phyloP scores from a whole-genome alignment of 148 eudicot genomes.

The Spergularia bocconei region DNA sequence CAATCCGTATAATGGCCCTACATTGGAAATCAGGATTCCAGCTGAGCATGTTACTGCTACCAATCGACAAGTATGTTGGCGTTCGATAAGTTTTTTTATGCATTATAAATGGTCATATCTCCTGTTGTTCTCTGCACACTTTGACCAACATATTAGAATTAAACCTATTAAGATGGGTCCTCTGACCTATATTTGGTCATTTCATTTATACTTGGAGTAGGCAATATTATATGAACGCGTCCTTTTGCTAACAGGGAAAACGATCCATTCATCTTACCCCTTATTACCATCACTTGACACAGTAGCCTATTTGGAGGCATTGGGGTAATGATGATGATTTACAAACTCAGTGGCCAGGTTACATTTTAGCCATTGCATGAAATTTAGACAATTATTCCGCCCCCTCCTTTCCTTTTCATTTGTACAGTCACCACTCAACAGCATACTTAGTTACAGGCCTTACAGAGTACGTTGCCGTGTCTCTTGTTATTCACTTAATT shows the following conservation, averaged over 20 bases:
- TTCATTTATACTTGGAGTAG: background rate
- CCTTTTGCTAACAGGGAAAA: background rate
- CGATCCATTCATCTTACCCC: background rate
- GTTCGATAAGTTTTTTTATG: background rate
- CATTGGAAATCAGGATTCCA: slow-evolving; percentile 79
- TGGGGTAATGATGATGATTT: background rate
- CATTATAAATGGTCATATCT: background rate
- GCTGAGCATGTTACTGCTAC: slow-evolving; percentile 96
- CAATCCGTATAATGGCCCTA: slow-evolving; percentile 62
- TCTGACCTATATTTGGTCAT: background rate
- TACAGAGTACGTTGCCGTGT: too few relatives aligned
- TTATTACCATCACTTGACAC: background rate
- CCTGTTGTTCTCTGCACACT: background rate
- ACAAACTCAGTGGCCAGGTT: background rate
- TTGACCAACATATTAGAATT: background rate
- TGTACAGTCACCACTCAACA: too few relatives aligned
- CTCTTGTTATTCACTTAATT: too few relatives aligned
- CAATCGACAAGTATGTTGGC: slow-evolving; percentile 78
- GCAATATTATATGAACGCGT: background rate
- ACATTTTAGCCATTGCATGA: background rate
- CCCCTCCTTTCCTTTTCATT: background rate
- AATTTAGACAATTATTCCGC: background rate
- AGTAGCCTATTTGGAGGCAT: background rate
- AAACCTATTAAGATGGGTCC: background rate
- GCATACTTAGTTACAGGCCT: too few relatives aligned